phyloP scores from a whole-genome alignment of 768 basidiomycete species.

The Suillus subluteus region DNA sequence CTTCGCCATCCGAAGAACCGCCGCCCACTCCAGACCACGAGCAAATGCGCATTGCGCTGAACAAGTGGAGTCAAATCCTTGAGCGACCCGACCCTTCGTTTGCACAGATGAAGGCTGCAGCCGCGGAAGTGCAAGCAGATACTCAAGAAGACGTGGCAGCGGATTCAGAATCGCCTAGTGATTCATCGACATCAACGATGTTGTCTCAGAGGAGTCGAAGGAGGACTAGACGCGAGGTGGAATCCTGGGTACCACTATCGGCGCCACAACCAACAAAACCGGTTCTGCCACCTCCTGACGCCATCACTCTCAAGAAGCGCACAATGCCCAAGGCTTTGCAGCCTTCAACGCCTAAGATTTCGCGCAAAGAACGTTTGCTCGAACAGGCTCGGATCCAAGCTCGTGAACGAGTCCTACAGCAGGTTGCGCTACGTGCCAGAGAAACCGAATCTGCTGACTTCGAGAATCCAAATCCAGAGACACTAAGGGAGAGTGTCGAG shows the following conservation, averaged over 20 bases:
- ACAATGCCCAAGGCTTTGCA: not conserved
- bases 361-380: slow-evolving; percentile 13
- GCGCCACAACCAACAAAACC: not conserved
- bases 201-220: slow-evolving; percentile 8
- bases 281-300: not conserved
- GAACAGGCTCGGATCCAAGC: slow-evolving; percentile 13
- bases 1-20: slow-evolving; percentile 18
- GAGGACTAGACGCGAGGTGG: slow-evolving; percentile 2
- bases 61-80: slow-evolving; percentile 39
- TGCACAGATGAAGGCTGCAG: slow-evolving; percentile 29
- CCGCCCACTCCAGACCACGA: slow-evolving; percentile 22
- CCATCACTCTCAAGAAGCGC: not conserved
- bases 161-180: not conserved
- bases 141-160: not conserved
- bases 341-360: slow-evolving; percentile 8
- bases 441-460: not conserved
- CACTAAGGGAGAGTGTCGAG: slow-evolving; percentile 29
- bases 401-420: slow-evolving; percentile 8
- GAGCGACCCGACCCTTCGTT: slow-evolving; percentile 35
- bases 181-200: not conserved
- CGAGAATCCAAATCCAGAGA: slow-evolving; percentile 17
- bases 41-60: slow-evolving; percentile 35
- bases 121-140: not conserved
- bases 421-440: slow-evolving; percentile 1
- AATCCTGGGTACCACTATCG: slow-evolving; percentile 1